A percentile compares a stretch with the other conserved stretches of the same genome.
Conservation (phyloP, 495 filamentous ascomycete genomes). For the Penicillium silybi region DNA sequence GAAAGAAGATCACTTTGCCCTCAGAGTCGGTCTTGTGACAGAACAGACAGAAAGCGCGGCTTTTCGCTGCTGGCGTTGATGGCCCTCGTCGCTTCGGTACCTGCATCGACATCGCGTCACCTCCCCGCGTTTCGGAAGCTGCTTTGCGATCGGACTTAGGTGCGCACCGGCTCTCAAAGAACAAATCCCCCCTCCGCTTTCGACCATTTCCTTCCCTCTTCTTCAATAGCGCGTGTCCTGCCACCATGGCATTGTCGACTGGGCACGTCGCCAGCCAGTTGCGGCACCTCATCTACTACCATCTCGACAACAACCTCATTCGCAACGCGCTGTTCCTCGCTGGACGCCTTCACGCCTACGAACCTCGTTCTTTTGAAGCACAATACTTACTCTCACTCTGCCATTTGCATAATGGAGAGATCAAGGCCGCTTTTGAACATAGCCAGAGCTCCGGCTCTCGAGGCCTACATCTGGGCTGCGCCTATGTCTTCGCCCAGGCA, state of each 20-base stretch:
- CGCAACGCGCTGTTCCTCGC: slow-evolving; percentile 90
- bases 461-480: slow-evolving; percentile 77
- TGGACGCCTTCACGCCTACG: slow-evolving; percentile 77
- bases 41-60: neutral
- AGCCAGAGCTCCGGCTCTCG: slow-evolving; percentile 58
- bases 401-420: slow-evolving; percentile 75
- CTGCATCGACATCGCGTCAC: slow-evolving; percentile 25
- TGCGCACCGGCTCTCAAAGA: neutral
- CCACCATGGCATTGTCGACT: slow-evolving; percentile 65
- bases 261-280: slow-evolving; percentile 69
- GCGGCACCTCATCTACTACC: slow-evolving; percentile 82
- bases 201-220: neutral
- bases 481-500: slow-evolving; percentile 86
- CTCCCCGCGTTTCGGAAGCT: slow-evolving; percentile 20
- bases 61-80: neutral
- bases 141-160: neutral
- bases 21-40: too few relatives aligned
- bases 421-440: slow-evolving; percentile 69
- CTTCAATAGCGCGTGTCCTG: slow-evolving; percentile 4
- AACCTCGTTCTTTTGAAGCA: slow-evolving; percentile 72
- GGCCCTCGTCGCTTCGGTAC: slow-evolving; percentile 5
- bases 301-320: slow-evolving; percentile 84
- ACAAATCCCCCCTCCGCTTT: neutral
- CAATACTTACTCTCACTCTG: slow-evolving; percentile 79
- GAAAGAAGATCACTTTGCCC: neutral